phyloP scores from a whole-genome alignment of 768 basidiomycete genomes.

The Tylopilus rubrobrunneus region DNA sequence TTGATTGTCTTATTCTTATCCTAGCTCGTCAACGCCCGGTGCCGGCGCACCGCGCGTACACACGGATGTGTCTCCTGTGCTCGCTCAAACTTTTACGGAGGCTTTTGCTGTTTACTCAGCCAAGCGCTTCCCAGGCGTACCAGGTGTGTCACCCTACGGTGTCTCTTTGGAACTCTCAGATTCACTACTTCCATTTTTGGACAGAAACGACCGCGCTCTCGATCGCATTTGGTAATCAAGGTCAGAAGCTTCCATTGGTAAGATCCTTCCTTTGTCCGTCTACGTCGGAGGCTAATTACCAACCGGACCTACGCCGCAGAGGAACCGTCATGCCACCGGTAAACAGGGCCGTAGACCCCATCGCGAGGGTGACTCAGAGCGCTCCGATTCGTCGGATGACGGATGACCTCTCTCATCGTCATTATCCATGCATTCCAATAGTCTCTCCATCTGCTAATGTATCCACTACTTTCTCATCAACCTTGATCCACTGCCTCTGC shows the following conservation, averaged over 20 bases:
- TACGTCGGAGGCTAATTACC: constrained; percentile 19
- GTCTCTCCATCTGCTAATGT: constrained; percentile 19
- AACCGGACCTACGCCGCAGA: constrained; percentile 40
- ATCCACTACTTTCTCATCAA: constrained; percentile 18
- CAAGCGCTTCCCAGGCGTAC: constrained; percentile 93
- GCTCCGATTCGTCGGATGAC: constrained; percentile 68
- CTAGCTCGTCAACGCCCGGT: constrained; percentile 71
- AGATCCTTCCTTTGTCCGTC: constrained; percentile 32
- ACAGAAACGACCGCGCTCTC: constrained; percentile 86
- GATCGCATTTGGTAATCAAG: constrained; percentile 85
- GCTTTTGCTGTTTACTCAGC: constrained; percentile 87
- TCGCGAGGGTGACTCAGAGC: constrained; percentile 56
- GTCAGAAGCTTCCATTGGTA: constrained; percentile 84
- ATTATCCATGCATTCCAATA: constrained; percentile 20
- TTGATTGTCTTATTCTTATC: constrained; percentile 22
- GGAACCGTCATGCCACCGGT: constrained; percentile 74
- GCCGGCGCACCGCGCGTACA: constrained; percentile 61
- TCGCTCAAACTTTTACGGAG: constrained; percentile 81
- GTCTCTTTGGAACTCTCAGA: constrained; percentile 7
- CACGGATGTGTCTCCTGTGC: constrained; percentile 65
- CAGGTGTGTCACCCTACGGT: constrained; percentile 48
- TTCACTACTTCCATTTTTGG: constrained; percentile 15
- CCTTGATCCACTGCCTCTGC: constrained; percentile 19
- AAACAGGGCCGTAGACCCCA: constrained; percentile 56
- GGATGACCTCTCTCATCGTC: constrained; percentile 2